Evolutionary conservation across 495 filamentous ascomycete genomes (phyloP).

Genomic region (Neurospora discreta): DNA sequence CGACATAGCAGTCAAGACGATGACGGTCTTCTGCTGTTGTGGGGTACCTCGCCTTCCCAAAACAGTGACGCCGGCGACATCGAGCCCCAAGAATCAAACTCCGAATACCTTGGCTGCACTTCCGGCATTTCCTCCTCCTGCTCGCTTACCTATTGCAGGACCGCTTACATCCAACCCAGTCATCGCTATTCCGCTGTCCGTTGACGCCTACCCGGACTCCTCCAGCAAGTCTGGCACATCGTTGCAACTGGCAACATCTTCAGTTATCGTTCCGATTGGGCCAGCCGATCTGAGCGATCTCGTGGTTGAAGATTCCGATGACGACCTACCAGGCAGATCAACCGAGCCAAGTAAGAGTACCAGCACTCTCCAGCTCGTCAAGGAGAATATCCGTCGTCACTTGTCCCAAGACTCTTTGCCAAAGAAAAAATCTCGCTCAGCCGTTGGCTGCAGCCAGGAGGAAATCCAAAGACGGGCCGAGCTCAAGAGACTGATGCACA

Average conservation of each 20-base stretch:
- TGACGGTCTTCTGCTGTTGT: conserved; percentile 33
- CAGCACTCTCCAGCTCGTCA: conserved; percentile 28
- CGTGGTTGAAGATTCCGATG: conserved; percentile 32
- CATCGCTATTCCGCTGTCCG: not conserved
- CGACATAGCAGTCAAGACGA: conserved; percentile 9
- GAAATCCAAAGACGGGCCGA: conserved; percentile 40
- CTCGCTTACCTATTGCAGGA: conserved; percentile 10
- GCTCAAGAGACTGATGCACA: conserved; percentile 37
- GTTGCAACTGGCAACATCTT: not conserved
- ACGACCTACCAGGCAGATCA: conserved; percentile 11
- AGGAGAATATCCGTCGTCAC: conserved; percentile 32
- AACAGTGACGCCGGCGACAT: conserved; percentile 12
- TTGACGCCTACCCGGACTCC: not conserved
- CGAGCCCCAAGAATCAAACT: not conserved
- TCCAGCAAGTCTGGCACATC: conserved; percentile 7
- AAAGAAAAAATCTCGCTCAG: conserved; percentile 26
- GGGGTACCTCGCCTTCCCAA: conserved; percentile 20
- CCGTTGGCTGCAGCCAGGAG: conserved; percentile 34
- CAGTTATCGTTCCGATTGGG: conserved; percentile 6
- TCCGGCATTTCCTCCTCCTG: conserved; percentile 11
- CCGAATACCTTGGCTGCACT: conserved; percentile 8
- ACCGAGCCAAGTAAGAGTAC: conserved; percentile 19
- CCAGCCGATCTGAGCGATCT: conserved; percentile 19
- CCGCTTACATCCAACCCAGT: conserved; percentile 15
- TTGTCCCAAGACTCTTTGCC: conserved; percentile 33